These are phyloP conservation scores for Mycena epipterygia DNA, from an alignment of 768 basidiomycete species.

Conservation along the genomic window DNA sequence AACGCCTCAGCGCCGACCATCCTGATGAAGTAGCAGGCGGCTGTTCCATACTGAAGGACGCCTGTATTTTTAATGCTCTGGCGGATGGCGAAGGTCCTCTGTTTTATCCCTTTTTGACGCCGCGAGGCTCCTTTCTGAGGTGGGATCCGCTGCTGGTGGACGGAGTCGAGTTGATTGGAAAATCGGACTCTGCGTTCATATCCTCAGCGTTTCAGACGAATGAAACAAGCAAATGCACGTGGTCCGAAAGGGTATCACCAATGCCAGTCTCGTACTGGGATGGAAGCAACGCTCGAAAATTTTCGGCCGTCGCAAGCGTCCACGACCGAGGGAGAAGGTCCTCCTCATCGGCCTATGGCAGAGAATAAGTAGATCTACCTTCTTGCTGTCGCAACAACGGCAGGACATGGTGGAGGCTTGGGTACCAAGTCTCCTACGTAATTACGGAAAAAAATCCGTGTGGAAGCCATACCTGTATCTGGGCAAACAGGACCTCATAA, in stretches of 20 bases:
- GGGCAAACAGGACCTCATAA: neutral
- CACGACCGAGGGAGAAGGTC: neutral
- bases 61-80: neutral
- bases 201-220: neutral
- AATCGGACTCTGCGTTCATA: neutral
- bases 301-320: neutral
- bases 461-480: neutral
- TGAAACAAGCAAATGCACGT: neutral
- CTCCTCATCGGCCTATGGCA: neutral
- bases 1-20: too few relatives aligned
- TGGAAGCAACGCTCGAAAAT: neutral
- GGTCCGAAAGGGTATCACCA: neutral
- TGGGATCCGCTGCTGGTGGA: too few relatives aligned
- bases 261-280: neutral
- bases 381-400: constrained; percentile 4
- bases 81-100: neutral
- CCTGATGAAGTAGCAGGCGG: too few relatives aligned
- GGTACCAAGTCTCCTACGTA: neutral
- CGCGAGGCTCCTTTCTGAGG: too few relatives aligned
- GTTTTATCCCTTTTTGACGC: too few relatives aligned
- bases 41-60: constrained; percentile 12
- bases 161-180: neutral
- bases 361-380: neutral
- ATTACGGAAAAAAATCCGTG: neutral
- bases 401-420: neutral